These are phyloP conservation scores for Alternaria solani DNA, from an alignment of 2,329 filamentous ascomycete species.

Conservation along the genomic window DNA sequence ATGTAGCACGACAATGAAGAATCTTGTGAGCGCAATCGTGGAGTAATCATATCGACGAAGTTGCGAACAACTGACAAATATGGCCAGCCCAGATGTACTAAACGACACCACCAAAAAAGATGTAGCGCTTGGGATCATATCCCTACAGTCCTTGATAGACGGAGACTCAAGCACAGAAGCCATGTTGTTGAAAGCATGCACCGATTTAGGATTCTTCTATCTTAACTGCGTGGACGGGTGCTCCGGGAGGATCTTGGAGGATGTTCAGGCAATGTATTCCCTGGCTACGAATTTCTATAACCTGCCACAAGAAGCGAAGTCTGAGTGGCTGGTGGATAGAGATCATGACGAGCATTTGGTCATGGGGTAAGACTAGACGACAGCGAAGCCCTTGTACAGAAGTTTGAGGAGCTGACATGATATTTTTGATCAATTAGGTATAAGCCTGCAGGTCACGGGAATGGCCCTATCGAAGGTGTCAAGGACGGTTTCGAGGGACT, in stretches of 20 bases:
- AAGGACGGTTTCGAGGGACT: not conserved
- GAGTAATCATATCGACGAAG: not conserved
- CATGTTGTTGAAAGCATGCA: not conserved
- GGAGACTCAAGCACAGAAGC: not conserved
- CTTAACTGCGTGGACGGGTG: not conserved
- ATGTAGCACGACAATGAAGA: not conserved
- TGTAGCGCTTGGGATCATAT: not conserved
- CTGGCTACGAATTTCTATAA: not conserved
- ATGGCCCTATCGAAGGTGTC: slow-evolving; percentile 1
- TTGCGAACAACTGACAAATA: not conserved
- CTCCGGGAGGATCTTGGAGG: not conserved
- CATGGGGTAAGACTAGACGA: slow-evolving; percentile 2
- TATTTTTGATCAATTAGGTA: not conserved
- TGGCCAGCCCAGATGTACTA: not conserved
- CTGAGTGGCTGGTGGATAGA: slow-evolving; percentile 1
- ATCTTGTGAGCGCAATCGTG: not conserved
- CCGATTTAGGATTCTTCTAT: not conserved
- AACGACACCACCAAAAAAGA: not conserved
- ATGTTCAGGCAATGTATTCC: not conserved
- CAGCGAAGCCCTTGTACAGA: not conserved
- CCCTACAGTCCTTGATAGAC: not conserved
- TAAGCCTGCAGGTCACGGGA: not conserved
- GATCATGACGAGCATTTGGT: slow-evolving; percentile 2
- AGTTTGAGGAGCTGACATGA: not conserved
- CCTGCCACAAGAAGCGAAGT: not conserved